These are phyloP conservation scores for Pachysolen tannophilus DNA, from an alignment of 805 yeast genomes.

Conservation along the genomic window DNA sequence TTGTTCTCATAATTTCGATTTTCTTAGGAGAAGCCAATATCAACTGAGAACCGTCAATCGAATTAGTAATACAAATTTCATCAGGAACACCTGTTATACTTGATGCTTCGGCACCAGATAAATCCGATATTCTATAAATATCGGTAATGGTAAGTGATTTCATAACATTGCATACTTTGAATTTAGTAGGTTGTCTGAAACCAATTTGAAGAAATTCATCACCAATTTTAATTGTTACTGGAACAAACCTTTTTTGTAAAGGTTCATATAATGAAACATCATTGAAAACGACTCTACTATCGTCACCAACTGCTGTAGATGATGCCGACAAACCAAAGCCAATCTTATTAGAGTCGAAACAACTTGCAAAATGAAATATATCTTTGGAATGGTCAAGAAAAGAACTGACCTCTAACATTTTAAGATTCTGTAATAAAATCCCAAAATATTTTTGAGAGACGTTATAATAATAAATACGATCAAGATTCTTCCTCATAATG, in stretches of 20 bases:
- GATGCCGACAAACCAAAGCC: constrained; percentile 35
- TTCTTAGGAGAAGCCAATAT: constrained; percentile 41
- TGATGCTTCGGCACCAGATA: constrained; percentile 32
- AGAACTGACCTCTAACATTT: too few relatives aligned
- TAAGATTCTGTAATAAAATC: too few relatives aligned
- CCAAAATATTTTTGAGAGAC: constrained; percentile 24
- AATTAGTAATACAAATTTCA: constrained; percentile 37
- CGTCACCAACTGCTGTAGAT: constrained; percentile 34
- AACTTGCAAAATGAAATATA: constrained; percentile 29
- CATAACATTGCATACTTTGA: constrained; percentile 27
- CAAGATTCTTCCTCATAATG: constrained; percentile 43
- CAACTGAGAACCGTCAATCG: constrained; percentile 25
- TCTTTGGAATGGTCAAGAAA: too few relatives aligned
- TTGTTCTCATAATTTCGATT: constrained; percentile 60
- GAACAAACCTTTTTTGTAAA: constrained; percentile 39
- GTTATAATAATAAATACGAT: constrained; percentile 43
- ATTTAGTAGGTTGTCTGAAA: constrained; percentile 33
- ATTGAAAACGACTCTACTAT: constrained; percentile 42
- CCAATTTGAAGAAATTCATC: constrained; percentile 55
- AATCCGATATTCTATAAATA: constrained; percentile 31
- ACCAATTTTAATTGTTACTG: constrained; percentile 63
- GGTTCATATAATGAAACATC: constrained; percentile 47
- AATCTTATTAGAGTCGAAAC: constrained; percentile 37
- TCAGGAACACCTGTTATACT: constrained; percentile 37
- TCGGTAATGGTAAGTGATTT: constrained; percentile 32